Percentiles rank a stretch among this genome's conserved stretches.
These are phyloP conservation scores for Fusarium veterinarium DNA, from an alignment of 2,329 filamentous ascomycete species.

Conservation along the genomic window DNA sequence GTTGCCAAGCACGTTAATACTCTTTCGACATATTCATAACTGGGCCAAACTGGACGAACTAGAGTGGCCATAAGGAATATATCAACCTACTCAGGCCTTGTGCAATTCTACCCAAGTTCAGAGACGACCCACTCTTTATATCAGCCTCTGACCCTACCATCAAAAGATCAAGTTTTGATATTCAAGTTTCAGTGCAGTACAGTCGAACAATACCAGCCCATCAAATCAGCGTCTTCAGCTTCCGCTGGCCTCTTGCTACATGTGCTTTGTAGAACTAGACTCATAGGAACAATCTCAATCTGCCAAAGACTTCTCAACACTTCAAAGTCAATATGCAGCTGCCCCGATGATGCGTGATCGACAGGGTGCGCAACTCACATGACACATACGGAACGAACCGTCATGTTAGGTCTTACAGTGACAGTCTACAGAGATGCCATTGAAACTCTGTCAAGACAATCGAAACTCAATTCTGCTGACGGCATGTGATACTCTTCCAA, in stretches of 20 bases:
- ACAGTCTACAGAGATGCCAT: background rate
- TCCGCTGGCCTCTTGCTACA: background rate
- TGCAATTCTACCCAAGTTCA: too few relatives aligned
- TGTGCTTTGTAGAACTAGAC: background rate
- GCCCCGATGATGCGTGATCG: background rate
- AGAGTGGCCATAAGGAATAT: too few relatives aligned
- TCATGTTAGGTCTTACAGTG: background rate
- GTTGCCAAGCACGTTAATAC: background rate
- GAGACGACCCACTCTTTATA: too few relatives aligned
- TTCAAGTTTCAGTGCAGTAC: background rate
- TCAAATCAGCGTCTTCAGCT: background rate
- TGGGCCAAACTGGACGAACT: too few relatives aligned
- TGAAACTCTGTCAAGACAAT: background rate
- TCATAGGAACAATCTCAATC: background rate
- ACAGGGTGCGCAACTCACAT: background rate
- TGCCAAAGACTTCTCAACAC: background rate
- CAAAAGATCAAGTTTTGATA: background rate
- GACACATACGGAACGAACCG: conserved; percentile 1
- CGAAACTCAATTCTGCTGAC: conserved; percentile 4
- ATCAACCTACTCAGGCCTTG: too few relatives aligned
- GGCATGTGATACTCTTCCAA: background rate
- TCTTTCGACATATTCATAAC: background rate
- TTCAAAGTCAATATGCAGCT: background rate
- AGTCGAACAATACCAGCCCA: background rate
- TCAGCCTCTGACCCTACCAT: too few relatives aligned